Evolutionary conservation across 2,329 filamentous ascomycete species (phyloP).

Genomic region (Fusarium penzigii): DNA sequence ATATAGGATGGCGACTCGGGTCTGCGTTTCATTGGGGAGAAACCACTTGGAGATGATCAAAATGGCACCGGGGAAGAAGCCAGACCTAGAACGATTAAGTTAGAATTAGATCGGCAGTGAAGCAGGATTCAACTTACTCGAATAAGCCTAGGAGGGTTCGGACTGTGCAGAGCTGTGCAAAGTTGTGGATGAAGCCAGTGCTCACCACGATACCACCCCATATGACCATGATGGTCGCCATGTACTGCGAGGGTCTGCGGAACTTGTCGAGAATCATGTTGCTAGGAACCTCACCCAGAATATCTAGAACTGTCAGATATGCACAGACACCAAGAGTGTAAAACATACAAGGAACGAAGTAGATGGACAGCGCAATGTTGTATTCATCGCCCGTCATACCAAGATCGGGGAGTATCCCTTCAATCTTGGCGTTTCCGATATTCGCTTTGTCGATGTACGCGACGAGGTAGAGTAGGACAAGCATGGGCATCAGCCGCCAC

Average conservation of each 20-base stretch:
- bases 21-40: slow-evolving; percentile 27
- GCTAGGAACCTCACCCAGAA: slow-evolving; percentile 49
- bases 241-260: slow-evolving; percentile 60
- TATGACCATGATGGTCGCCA: slow-evolving; percentile 63
- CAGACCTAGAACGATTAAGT: slow-evolving; percentile 13
- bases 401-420: slow-evolving; percentile 33
- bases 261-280: slow-evolving; percentile 66
- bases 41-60: slow-evolving; percentile 34
- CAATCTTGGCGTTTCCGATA: slow-evolving; percentile 52
- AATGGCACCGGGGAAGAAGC: slow-evolving; percentile 33
- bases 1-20: slow-evolving; percentile 30
- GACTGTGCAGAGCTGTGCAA: slow-evolving; percentile 27
- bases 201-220: slow-evolving; percentile 34
- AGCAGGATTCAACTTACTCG: slow-evolving; percentile 22
- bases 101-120: no score
- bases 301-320: no score
- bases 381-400: slow-evolving; percentile 58
- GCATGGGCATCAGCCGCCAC: slow-evolving; percentile 40
- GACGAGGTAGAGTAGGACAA: slow-evolving; percentile 59
- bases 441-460: slow-evolving; percentile 60
- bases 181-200: slow-evolving; percentile 29
- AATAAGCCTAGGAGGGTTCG: slow-evolving; percentile 33
- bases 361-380: slow-evolving; percentile 53
- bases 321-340: slow-evolving; percentile 1
- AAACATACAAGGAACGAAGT: slow-evolving; percentile 56